Evolutionary conservation across 257 asterid species (phyloP).

Genomic region (Eucommia ulmoides): DNA sequence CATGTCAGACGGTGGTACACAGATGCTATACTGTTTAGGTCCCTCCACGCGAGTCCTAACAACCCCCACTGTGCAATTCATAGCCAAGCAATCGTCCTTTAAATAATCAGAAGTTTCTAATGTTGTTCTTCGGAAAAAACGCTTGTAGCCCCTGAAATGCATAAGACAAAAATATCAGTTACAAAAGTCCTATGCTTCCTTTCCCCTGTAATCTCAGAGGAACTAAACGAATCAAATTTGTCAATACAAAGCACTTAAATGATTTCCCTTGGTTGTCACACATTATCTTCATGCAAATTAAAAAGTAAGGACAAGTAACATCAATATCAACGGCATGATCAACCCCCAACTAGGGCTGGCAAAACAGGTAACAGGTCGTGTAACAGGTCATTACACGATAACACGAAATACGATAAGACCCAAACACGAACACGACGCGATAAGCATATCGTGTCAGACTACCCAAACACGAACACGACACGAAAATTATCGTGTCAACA

Average conservation of each 20-base stretch:
- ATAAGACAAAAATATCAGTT: constrained; percentile 8
- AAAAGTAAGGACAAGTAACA: not conserved
- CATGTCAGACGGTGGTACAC: constrained; percentile 77
- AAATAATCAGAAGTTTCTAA: constrained; percentile 80
- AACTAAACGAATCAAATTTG: not conserved
- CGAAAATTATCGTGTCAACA: too few species aligned
- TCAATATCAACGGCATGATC: not conserved
- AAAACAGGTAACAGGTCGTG: too few species aligned
- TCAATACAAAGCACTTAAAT: not conserved
- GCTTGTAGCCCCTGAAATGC: constrained; percentile 80
- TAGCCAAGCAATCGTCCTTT: constrained; percentile 75
- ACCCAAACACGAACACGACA: too few species aligned
- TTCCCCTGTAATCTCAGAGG: not conserved
- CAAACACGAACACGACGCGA: too few species aligned
- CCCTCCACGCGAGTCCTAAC: constrained; percentile 89
- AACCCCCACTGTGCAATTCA: constrained; percentile 92
- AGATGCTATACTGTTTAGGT: constrained; percentile 41
- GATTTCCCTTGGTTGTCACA: too few species aligned
- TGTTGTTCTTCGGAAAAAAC: constrained; percentile 61
- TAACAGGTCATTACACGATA: too few species aligned
- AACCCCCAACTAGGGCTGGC: too few species aligned
- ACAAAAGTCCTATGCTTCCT: not conserved
- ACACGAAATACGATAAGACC: too few species aligned
- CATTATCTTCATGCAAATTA: too few species aligned
- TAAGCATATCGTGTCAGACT: too few species aligned